These are phyloP conservation scores for Botryotinia globosa DNA, from an alignment of 2,329 filamentous ascomycete genomes.

Conservation along the genomic window DNA sequence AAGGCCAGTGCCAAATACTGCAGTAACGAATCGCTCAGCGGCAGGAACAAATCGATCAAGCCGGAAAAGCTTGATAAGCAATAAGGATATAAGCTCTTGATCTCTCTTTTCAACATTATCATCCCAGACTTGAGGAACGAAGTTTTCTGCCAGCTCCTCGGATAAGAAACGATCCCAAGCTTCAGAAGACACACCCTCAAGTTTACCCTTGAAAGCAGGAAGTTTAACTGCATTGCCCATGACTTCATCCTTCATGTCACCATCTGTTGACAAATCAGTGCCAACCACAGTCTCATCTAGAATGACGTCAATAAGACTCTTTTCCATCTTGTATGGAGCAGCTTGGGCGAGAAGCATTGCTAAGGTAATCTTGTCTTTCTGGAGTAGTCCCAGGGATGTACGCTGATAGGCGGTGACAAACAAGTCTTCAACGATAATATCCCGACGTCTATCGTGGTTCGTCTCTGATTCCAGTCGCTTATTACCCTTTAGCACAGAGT, in stretches of 20 bases:
- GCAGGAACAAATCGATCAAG: slow-evolving; percentile 92
- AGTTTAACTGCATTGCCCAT: slow-evolving; percentile 68
- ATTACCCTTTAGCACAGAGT: slow-evolving; percentile 81
- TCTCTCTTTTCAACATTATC: slow-evolving; percentile 63
- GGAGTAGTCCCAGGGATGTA: slow-evolving; percentile 87
- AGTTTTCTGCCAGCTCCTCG: slow-evolving; percentile 83
- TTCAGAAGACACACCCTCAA: slow-evolving; percentile 59
- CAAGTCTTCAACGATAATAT: slow-evolving; percentile 86
- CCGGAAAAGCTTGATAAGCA: slow-evolving; percentile 91
- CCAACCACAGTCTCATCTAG: slow-evolving; percentile 75
- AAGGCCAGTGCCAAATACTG: slow-evolving; percentile 79
- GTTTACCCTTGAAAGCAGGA: slow-evolving; percentile 66
- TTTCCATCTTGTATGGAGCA: slow-evolving; percentile 95
- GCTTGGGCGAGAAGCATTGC: slow-evolving; percentile 95
- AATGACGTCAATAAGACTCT: slow-evolving; percentile 79
- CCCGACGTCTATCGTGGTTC: slow-evolving; percentile 75
- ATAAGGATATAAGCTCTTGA: slow-evolving; percentile 74
- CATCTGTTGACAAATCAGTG: slow-evolving; percentile 71
- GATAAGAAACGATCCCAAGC: slow-evolving; percentile 80
- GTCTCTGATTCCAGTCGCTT: slow-evolving; percentile 67
- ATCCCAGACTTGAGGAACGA: slow-evolving; percentile 74
- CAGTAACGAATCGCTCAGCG: slow-evolving; percentile 83
- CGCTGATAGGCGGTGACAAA: slow-evolving; percentile 90
- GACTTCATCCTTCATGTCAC: slow-evolving; percentile 62
- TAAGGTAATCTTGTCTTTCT: slow-evolving; percentile 90